A percentile compares a stretch with the other conserved stretches of the same genome.
phyloP scores from a whole-genome alignment of 148 eudicot species.

The Camellia japonica region DNA sequence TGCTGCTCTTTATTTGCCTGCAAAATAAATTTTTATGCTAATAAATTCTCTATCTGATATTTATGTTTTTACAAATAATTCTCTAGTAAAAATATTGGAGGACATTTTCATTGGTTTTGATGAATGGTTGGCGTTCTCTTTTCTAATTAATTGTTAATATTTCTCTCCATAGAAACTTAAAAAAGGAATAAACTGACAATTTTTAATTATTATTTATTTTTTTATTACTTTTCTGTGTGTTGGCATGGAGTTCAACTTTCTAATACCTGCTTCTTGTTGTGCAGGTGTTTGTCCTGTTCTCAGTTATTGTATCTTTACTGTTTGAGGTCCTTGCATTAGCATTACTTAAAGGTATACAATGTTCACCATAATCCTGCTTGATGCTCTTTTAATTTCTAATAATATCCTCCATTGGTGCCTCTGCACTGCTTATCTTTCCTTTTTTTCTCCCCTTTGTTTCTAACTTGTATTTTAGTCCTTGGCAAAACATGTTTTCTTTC shows the following conservation, averaged over 20 bases:
- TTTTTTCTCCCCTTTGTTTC: not conserved
- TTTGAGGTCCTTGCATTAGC: constrained; percentile 51
- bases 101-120: not conserved
- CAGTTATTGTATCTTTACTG: constrained; percentile 53
- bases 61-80: not conserved
- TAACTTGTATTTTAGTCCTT: not conserved
- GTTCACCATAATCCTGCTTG: constrained; percentile 10
- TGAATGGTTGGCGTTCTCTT: not conserved
- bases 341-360: constrained; percentile 60
- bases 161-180: not conserved
- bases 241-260: not conserved
- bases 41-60: not conserved
- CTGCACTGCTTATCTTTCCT: not conserved
- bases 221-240: not conserved
- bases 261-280: constrained; percentile 8
- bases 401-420: not conserved
- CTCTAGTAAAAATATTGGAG: not conserved
- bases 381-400: constrained; percentile 13
- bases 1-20: not conserved
- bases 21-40: not conserved
- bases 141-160: not conserved
- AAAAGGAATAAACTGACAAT: not conserved
- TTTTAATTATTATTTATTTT: not conserved
- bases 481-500: constrained; percentile 1
- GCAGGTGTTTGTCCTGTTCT: constrained; percentile 89